Evolutionary conservation across 2,329 filamentous ascomycete genomes (phyloP), one percentile per base, ranked within the genome.

Genomic region (Epichloe festucae): DNA sequence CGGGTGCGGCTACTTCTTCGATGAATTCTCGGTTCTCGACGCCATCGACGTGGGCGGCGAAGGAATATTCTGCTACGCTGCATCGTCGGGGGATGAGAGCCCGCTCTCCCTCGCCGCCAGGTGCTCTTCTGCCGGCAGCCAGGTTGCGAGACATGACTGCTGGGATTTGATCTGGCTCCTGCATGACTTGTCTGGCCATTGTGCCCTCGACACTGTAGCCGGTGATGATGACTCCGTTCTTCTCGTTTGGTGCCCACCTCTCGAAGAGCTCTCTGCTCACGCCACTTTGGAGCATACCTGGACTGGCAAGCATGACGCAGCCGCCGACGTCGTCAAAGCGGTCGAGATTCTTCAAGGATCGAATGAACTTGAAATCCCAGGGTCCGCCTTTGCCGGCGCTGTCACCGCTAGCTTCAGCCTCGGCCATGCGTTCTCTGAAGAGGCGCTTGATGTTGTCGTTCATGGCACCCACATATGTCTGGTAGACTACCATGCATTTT

Each of bases 171-270:
- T 96, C 90, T 0, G 93, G 93, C 64, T 97, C 93, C 58, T 91
- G 88, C 70, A 97, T 85, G 56, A 98, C 87, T 60, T 93, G 83
- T 67, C 95, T 91, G 3, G 89, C 93, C 91, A 98, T 97, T 0
- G 93, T 98, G 5, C 93, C 93, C 68, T 98, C 93, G 7, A 98
- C 91, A 55, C 89, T 96, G 71, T 98, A 98, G 64, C 93, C 93
- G 0, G 93, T 98, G 67, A 98, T 95, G 60, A 98, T 87, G 43
- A 98, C 89, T n/a, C 91, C 93, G 63, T 98, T 98, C 67, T 93
- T 90, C 56, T 93, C 86, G 68, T 88, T 95, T 0, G 93, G 93
- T 1, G 91, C 91, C 93, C 93, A 98, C 60, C 91, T 75, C 71
- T 98, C 93, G 4, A 98, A 77, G 10, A 98, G 73, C 65, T 96